These are phyloP conservation scores for Teratosphaeria viscida DNA, from an alignment of 2,329 filamentous ascomycete genomes.

Conservation along the genomic window DNA sequence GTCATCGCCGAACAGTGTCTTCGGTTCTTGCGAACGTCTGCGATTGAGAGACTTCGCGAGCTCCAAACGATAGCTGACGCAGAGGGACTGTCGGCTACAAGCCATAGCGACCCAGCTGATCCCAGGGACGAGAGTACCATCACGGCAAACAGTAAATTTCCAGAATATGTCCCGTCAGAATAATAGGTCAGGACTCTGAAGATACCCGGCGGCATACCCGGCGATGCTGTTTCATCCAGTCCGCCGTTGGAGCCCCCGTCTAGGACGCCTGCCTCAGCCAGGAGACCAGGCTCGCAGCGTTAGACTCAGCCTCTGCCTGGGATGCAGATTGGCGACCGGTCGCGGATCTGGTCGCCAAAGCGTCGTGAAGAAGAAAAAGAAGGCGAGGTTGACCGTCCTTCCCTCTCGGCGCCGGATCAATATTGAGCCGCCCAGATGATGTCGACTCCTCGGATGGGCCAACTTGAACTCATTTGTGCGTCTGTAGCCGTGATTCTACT, in stretches of 20 bases:
- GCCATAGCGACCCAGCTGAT: not conserved
- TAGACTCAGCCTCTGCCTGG: not conserved
- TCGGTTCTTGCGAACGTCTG: not conserved
- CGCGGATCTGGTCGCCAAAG: not conserved
- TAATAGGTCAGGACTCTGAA: not conserved
- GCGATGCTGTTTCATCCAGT: not conserved
- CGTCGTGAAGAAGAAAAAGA: not conserved
- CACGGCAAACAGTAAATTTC: not conserved
- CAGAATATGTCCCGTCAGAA: not conserved
- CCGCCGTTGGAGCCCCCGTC: no score
- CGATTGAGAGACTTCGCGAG: not conserved
- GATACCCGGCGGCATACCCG: not conserved
- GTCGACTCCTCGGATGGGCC: no score
- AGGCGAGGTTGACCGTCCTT: no score
- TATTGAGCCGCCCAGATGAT: no score
- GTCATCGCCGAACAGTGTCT: not conserved
- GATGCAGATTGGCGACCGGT: not conserved
- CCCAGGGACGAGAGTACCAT: not conserved
- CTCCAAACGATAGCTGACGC: not conserved
- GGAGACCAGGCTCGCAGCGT: no score
- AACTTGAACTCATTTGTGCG: no score
- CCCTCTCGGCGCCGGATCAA: no score
- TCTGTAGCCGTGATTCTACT: no score
- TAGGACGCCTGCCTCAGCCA: no score
- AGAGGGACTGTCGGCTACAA: not conserved